phyloP scores from a whole-genome alignment of 495 filamentous ascomycete genomes.

The Lophiotrema nucula region DNA sequence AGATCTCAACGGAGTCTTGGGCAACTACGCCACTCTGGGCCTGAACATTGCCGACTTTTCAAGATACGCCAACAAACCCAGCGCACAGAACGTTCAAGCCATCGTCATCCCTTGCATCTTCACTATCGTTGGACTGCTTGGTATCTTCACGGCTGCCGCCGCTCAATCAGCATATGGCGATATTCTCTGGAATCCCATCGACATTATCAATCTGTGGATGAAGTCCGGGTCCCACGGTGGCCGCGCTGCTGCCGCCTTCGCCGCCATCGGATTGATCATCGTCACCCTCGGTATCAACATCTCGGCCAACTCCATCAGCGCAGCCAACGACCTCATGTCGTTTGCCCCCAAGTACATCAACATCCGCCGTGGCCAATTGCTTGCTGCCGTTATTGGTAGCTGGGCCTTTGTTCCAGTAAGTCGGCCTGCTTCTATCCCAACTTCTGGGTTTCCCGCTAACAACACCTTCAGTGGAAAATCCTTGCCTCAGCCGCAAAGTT shows the following conservation, averaged over 20 bases:
- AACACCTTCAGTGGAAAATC: conserved; percentile 15
- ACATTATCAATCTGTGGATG: conserved; percentile 32
- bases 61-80: conserved; percentile 25
- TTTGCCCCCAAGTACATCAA: conserved; percentile 60
- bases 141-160: conserved; percentile 33
- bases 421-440: not conserved
- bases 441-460: conserved; percentile 1
- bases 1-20: conserved; percentile 31
- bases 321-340: conserved; percentile 62
- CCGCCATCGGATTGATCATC: conserved; percentile 47
- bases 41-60: conserved; percentile 35
- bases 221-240: conserved; percentile 23
- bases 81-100: conserved; percentile 28
- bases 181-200: conserved; percentile 33
- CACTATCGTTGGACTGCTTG: conserved; percentile 31
- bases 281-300: conserved; percentile 50
- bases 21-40: conserved; percentile 33
- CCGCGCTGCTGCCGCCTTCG: conserved; percentile 40
- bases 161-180: conserved; percentile 24
- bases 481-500: conserved; percentile 20
- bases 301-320: conserved; percentile 64
- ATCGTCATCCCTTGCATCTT: conserved; percentile 30
- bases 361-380: conserved; percentile 61
- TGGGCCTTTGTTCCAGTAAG: conserved; percentile 21
- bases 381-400: conserved; percentile 54